Percentiles rank a stretch among this genome's conserved stretches.
Conservation (phyloP, 352 stramenopile genomes). For the Phytophthora syringae region DNA sequence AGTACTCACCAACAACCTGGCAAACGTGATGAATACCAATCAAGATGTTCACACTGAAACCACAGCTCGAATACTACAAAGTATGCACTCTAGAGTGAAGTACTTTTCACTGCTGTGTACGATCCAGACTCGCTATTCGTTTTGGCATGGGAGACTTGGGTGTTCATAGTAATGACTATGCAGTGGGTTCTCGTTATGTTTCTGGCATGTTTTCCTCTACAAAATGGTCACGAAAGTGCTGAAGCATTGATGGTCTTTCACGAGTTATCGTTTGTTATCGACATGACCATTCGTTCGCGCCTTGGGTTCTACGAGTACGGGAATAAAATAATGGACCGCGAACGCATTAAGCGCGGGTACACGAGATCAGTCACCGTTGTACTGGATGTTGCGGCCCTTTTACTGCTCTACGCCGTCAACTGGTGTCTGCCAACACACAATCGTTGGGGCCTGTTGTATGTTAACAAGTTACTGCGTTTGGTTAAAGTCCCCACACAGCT, state of each 20-base stretch:
- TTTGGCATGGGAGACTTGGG: slow-evolving; percentile 59
- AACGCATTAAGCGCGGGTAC: slow-evolving; percentile 43
- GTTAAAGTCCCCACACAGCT: slow-evolving; percentile 61
- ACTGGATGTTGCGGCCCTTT: slow-evolving; percentile 49
- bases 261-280: slow-evolving; percentile 50
- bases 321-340: slow-evolving; percentile 65
- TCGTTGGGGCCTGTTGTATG: slow-evolving; percentile 55
- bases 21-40: slow-evolving; percentile 22
- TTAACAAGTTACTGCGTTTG: slow-evolving; percentile 69
- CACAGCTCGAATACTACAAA: slow-evolving; percentile 4
- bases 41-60: neutral
- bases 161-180: slow-evolving; percentile 56
- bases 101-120: slow-evolving; percentile 5
- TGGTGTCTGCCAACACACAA: slow-evolving; percentile 28
- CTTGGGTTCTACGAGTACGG: no score
- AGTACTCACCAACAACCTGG: slow-evolving; percentile 47
- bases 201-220: slow-evolving; percentile 44
- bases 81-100: slow-evolving; percentile 27
- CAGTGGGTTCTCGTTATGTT: slow-evolving; percentile 62
- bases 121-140: slow-evolving; percentile 58
- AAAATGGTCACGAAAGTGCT: neutral
- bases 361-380: slow-evolving; percentile 46
- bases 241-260: slow-evolving; percentile 42
- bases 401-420: slow-evolving; percentile 58
- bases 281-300: slow-evolving; percentile 57